Evolutionary conservation across 768 basidiomycete genomes (phyloP).

Genomic region (Ramaria sp.): DNA sequence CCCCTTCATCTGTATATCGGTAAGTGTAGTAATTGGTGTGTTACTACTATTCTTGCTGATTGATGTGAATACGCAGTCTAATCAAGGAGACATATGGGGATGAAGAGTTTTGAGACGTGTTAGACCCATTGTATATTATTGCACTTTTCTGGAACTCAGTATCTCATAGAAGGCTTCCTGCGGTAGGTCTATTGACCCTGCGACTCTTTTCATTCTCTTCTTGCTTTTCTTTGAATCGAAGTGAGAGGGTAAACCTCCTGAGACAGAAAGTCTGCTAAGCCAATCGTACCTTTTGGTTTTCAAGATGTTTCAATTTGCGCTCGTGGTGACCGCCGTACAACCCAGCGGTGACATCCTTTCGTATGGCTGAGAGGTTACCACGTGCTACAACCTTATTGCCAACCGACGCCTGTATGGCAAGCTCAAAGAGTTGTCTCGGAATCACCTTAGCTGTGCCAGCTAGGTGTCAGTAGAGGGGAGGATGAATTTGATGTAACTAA

Average conservation of each 20-base stretch:
- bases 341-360: conserved; percentile 90
- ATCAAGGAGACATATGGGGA: conserved; percentile 95
- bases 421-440: conserved; percentile 86
- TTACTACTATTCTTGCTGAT: conserved; percentile 2
- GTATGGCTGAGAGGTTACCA: conserved; percentile 75
- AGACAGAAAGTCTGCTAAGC: background rate
- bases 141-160: conserved; percentile 45
- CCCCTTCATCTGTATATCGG: conserved; percentile 90
- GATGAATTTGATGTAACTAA: conserved; percentile 27
- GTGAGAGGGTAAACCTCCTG: background rate
- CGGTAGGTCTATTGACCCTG: conserved; percentile 83
- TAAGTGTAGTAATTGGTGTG: conserved; percentile 19
- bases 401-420: conserved; percentile 89
- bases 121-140: background rate
- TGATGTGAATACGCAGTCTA: conserved; percentile 32
- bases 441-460: conserved; percentile 68
- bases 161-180: conserved; percentile 95
- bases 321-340: conserved; percentile 92
- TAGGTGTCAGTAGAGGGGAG: background rate
- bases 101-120: conserved; percentile 41
- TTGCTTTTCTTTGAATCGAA: conserved; percentile 66
- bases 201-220: conserved; percentile 79
- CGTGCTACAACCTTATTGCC: conserved; percentile 83
- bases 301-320: conserved; percentile 81
- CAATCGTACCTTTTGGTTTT: conserved; percentile 29